Evolutionary conservation across 371 early-diverging fungal genomes (phyloP).

Genomic region (Mucor sp.): DNA sequence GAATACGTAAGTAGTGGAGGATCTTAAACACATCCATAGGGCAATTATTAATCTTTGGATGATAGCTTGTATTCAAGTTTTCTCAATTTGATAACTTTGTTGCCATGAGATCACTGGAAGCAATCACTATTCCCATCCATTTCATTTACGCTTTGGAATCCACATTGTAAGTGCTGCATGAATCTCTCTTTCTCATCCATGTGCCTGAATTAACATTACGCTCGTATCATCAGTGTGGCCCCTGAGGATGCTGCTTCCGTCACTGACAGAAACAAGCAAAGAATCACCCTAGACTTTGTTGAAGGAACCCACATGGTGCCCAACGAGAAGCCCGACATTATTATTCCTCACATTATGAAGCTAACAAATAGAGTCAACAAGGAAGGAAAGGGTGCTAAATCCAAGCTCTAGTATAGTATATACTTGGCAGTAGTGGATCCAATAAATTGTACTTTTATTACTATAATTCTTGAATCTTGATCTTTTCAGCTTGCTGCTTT

Average conservation of each 20-base stretch:
- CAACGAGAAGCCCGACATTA: conserved; percentile 28
- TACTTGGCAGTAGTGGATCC: too few species aligned
- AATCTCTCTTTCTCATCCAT: not conserved
- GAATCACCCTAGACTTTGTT: conserved; percentile 21
- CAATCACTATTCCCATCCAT: conserved; percentile 18
- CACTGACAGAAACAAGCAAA: not conserved
- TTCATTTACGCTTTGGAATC: conserved; percentile 22
- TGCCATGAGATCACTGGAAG: conserved; percentile 4
- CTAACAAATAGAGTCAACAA: conserved; percentile 8
- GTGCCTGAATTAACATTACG: not conserved
- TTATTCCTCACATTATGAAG: conserved; percentile 28
- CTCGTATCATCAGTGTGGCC: not conserved
- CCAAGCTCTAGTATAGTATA: conserved; percentile 12
- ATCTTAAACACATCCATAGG: not conserved
- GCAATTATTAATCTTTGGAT: not conserved
- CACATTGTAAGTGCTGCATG: conserved; percentile 21
- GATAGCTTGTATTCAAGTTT: conserved; percentile 26
- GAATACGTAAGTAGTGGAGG: conserved; percentile 37
- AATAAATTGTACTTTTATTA: not conserved
- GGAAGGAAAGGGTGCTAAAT: not conserved
- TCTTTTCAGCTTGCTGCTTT: conserved; percentile 2
- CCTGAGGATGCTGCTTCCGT: conserved; percentile 7
- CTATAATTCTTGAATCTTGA: conserved; percentile 14
- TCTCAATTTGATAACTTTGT: conserved; percentile 11
- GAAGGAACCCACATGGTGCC: conserved; percentile 43